Evolutionary conservation across 1,139 yeast species (phyloP), one percentile per base, ranked within the genome.

Genomic region (Pichia sp.): DNA sequence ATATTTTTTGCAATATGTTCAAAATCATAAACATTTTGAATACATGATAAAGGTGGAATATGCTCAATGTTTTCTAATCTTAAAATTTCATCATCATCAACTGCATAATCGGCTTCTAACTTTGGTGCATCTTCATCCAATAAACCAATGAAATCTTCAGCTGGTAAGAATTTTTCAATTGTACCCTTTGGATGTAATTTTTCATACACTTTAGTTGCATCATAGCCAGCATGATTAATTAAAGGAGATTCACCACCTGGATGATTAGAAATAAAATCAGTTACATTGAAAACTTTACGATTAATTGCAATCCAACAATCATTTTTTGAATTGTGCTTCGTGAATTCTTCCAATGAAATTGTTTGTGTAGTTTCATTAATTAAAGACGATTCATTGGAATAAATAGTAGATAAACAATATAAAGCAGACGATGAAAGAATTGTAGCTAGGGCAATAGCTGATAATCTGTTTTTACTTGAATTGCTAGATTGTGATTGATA

Each of bases 291-390:
- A 38, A 87, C 96, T 46, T 86, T 81, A 50, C 90, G 90, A 59
- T 89, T 84, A 54, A 91, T 81, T 11, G 87, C 83, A 48, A 89
- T 85, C 98, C 98, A 91, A 69, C 96, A 84, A 64, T 86, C 93
- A 30, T 74, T 75, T 27, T 72, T 72, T 9, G 66, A 69, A 67
- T 81, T 79, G 70, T 86, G 95, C 60, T 79, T 74, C n/a, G 80
- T 75, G 30, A 87, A 82, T 65, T 81, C 86, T 45, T 77, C 82
- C 13, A 65, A 53, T 0, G 64, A 33, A 18, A 65, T 53, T 4
- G 46, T 46, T 18, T 46, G 47, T 0, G 30, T 18, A 30, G 47
- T 22, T 42, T 41, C 46, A 9, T 11, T 5, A 7, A 31, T 19
- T 34, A 18, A 19, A 2, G 41, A 36, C 3, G 43, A 31, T 19